These are phyloP conservation scores for Entomortierella lignicola DNA, from an alignment of 192 early-diverging fungal species.

Conservation along the genomic window DNA sequence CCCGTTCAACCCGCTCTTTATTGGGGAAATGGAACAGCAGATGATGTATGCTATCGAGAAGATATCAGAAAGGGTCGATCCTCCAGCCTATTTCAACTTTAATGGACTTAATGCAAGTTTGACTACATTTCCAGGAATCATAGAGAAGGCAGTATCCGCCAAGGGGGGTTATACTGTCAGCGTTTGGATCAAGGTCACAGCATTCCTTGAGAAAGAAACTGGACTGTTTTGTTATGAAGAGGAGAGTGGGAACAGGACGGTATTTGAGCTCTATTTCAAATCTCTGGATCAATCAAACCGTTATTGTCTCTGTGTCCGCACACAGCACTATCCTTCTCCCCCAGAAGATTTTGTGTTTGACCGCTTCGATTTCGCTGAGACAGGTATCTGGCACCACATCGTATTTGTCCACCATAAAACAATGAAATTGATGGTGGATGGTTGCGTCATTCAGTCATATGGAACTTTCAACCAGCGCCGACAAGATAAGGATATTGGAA, in stretches of 20 bases:
- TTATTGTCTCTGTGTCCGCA: conserved; percentile 55
- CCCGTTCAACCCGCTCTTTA: conserved; percentile 53
- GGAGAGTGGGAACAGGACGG: conserved; percentile 47
- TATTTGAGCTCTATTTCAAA: conserved; percentile 59
- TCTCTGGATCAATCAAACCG: conserved; percentile 52
- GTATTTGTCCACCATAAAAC: conserved; percentile 56
- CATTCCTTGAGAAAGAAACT: conserved; percentile 55
- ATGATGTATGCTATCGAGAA: conserved; percentile 60
- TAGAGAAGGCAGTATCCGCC: conserved; percentile 46
- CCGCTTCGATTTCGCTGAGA: conserved; percentile 54
- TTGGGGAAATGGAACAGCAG: conserved; percentile 55
- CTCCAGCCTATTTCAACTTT: conserved; percentile 57
- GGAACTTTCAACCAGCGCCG: conserved; percentile 56
- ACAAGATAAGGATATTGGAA: conserved; percentile 47
- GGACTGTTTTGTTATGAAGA: conserved; percentile 57
- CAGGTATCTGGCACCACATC: conserved; percentile 56
- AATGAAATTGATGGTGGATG: conserved; percentile 57
- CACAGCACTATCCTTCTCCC: conserved; percentile 52
- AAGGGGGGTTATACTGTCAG: conserved; percentile 58
- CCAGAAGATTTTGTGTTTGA: conserved; percentile 58
- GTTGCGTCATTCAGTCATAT: conserved; percentile 54
- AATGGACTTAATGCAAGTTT: conserved; percentile 52
- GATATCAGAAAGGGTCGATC: conserved; percentile 57
- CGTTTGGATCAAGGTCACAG: conserved; percentile 56
- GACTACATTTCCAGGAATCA: conserved; percentile 38